Conservation (phyloP, 2,329 filamentous ascomycete species). For the Penicillium concentricum region DNA sequence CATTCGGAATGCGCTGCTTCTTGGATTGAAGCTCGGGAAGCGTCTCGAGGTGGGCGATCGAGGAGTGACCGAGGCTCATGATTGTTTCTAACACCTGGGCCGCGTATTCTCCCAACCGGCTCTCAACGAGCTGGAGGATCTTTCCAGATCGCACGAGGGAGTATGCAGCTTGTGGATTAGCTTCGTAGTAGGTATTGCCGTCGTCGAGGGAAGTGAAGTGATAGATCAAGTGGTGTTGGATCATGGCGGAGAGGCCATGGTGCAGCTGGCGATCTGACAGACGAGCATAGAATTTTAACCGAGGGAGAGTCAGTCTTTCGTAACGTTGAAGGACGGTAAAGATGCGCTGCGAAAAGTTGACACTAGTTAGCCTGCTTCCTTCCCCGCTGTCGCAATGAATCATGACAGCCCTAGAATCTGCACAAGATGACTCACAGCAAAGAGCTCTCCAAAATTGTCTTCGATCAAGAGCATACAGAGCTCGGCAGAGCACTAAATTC, state of each 20-base stretch:
- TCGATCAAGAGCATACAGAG: constrained; percentile 87
- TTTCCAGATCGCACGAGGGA: constrained; percentile 77
- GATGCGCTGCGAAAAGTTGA: constrained; percentile 64
- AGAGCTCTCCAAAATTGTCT: constrained; percentile 87
- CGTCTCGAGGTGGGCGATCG: constrained; percentile 46
- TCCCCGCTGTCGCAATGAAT: not conserved
- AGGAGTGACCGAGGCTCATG: constrained; percentile 73
- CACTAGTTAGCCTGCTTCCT: constrained; percentile 10
- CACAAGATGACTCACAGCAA: constrained; percentile 66
- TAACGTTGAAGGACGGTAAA: constrained; percentile 74
- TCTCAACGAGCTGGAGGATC: constrained; percentile 72
- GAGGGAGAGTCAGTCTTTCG: constrained; percentile 71
- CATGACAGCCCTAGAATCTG: not conserved
- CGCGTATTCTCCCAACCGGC: constrained; percentile 71
- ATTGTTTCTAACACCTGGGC: constrained; percentile 73
- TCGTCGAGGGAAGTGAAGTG: constrained; percentile 65
- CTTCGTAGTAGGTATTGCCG: constrained; percentile 73
- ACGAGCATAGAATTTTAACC: constrained; percentile 69
- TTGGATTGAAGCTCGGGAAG: constrained; percentile 36
- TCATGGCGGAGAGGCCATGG: constrained; percentile 76
- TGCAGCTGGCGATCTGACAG: constrained; percentile 73
- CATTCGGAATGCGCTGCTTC: constrained; percentile 22
- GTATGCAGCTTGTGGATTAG: constrained; percentile 77
- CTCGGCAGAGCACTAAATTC: constrained; percentile 68
- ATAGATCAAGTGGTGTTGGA: constrained; percentile 84